Evolutionary conservation across 495 filamentous ascomycete genomes (phyloP).

Genomic region (Cercophora newfieldiana): DNA sequence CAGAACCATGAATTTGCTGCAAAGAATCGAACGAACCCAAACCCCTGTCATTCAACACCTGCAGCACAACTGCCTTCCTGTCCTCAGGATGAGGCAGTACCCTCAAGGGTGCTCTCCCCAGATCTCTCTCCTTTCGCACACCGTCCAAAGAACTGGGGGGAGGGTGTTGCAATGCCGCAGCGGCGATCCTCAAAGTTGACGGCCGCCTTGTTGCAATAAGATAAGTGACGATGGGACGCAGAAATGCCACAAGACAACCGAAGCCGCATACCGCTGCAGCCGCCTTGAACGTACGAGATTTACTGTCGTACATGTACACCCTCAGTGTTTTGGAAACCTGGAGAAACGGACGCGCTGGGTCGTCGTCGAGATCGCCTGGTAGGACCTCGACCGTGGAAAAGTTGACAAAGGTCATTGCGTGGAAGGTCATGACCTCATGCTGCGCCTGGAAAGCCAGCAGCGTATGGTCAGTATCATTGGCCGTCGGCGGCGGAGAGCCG

Average conservation of each 20-base stretch:
- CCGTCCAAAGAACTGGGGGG: neutral
- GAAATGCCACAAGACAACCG: neutral
- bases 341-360: neutral
- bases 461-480: neutral
- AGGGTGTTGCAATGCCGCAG: neutral
- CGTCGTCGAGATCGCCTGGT: neutral
- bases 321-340: neutral
- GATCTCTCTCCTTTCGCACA: neutral
- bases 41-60: neutral
- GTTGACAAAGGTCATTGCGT: conserved; percentile 2
- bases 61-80: neutral
- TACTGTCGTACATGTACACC: neutral
- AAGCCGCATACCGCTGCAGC: neutral
- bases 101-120: neutral
- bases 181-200: neutral
- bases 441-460: neutral
- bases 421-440: neutral
- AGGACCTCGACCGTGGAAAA: neutral
- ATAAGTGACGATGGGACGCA: neutral
- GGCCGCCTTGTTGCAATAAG: neutral
- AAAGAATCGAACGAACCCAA: neutral
- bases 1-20: too few relatives aligned
- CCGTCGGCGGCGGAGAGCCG: neutral
- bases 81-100: neutral
- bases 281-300: neutral